Conservation (phyloP, 108 stramenopile species). For the Skeletonema grethae region DNA sequence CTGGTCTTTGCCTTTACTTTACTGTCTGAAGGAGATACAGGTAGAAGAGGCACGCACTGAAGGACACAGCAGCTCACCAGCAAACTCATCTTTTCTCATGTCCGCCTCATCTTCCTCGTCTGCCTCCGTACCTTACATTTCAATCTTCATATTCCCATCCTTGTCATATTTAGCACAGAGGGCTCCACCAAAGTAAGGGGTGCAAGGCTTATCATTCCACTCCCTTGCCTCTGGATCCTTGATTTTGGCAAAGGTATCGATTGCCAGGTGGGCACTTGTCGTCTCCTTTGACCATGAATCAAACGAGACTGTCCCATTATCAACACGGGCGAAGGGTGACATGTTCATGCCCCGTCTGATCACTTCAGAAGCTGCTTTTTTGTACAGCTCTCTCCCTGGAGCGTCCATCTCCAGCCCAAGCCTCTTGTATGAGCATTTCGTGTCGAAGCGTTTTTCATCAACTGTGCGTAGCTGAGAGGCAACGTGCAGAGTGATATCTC, state of each 20-base stretch:
- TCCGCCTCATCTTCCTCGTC: too few species aligned
- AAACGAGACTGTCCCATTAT: constrained; percentile 48
- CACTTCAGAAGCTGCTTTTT: constrained; percentile 27
- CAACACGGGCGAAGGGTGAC: constrained; percentile 47
- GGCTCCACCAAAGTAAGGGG: constrained; percentile 44
- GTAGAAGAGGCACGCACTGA: not conserved
- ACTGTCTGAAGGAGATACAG: not conserved
- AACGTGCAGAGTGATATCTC: constrained; percentile 42
- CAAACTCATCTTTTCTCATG: too few species aligned
- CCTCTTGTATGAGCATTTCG: constrained; percentile 50
- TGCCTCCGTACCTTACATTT: not conserved
- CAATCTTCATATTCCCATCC: constrained; percentile 26
- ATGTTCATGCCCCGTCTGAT: constrained; percentile 38
- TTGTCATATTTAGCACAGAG: constrained; percentile 56
- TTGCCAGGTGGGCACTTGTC: constrained; percentile 31
- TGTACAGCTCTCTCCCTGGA: constrained; percentile 41
- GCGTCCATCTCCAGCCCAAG: constrained; percentile 52
- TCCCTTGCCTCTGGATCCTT: constrained; percentile 49
- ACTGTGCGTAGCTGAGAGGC: constrained; percentile 23
- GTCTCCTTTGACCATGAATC: constrained; percentile 47
- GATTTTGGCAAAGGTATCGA: constrained; percentile 51
- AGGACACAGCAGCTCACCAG: too few species aligned
- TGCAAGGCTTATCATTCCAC: constrained; percentile 53
- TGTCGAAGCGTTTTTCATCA: constrained; percentile 34
- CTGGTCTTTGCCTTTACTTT: too few species aligned